Evolutionary conservation across 805 yeast genomes (phyloP), one percentile per base, ranked within the genome.

Genomic region (Hanseniaspora occidentalis): DNA sequence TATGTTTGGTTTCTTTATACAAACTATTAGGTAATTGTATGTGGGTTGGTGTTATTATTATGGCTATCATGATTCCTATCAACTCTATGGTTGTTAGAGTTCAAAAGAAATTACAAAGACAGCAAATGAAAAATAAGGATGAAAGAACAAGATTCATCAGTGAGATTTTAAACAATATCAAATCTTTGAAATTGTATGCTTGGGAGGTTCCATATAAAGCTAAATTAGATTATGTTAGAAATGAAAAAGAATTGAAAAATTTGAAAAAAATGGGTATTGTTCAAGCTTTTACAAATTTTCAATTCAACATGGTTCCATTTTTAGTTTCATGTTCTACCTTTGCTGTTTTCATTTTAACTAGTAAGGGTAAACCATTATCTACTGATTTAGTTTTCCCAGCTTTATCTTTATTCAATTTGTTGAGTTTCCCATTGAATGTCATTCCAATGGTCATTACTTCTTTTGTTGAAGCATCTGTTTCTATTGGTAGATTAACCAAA

Each of bases 321-420:
- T 63, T 89, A 48, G 96, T 94, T 23, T 79, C 94, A 37, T 80
- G 94, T 56, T 73, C 84, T 1, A 88, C 97, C 0, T 92, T 92
- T 66, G 95, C 82, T 2, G 68, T 79, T 13, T 94, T 79, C 56
- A 78, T 81, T 19, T 66, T 70, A 40, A 60, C 75, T 26, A 71
- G 76, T 41, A 71, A 70, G 41, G 61, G 65, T 44, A 66, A 60
- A 38, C 86, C 94, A 25, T 70, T 92, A 53, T 72, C 89, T 1
- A 82, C 96, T 1, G 97, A 92, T 50, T 69, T 88, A 46, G 96
- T 92, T 5, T 83, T 89, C 67, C 86, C 96, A 22, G 94, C 96
- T 2, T 68, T 85, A 42, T 71, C 96, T 6, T 68, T 88, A 39
- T 92, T 89, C 69, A 92, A 89, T 58, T 66, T 92, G 55, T 70